A percentile compares a stretch with the other conserved stretches of the same genome.
Evolutionary conservation across 306 rosid species (phyloP).

Genomic region (Adenanthera pavonina): DNA sequence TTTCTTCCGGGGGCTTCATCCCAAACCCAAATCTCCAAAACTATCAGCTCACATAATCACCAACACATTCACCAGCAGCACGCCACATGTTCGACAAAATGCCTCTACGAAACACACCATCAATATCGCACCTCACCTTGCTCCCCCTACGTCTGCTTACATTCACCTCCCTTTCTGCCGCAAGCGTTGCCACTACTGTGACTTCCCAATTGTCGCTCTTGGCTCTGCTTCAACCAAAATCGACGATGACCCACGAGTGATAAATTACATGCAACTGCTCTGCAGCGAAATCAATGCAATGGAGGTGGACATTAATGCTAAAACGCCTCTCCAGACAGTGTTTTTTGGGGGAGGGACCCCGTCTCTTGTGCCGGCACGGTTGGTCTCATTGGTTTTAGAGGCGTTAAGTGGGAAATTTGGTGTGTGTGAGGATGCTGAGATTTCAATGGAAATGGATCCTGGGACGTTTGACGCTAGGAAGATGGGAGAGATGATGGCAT

Average conservation of each 20-base stretch:
- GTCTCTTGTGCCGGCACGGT: conserved; percentile 80
- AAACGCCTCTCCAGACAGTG: conserved; percentile 74
- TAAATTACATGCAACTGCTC: conserved; percentile 64
- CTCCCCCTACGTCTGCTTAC: conserved; percentile 75
- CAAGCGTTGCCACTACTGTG: conserved; percentile 95
- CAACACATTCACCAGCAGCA: conserved; percentile 39
- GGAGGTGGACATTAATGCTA: conserved; percentile 31
- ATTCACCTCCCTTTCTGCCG: conserved; percentile 96
- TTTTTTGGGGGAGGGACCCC: conserved; percentile 96
- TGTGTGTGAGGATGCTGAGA: conserved; percentile 62
- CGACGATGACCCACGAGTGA: conserved; percentile 74
- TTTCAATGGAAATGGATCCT: conserved; percentile 97
- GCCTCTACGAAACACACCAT: conserved; percentile 45
- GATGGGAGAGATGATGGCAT: conserved; percentile 56
- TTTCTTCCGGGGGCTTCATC: conserved; percentile 50
- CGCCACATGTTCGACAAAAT: conserved; percentile 73
- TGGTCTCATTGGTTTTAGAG: conserved; percentile 66
- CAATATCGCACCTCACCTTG: neutral
- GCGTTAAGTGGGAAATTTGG: conserved; percentile 63
- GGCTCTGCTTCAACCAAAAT: conserved; percentile 65
- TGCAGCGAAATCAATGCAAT: conserved; percentile 84
- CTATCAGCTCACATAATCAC: neutral
- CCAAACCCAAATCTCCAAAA: conserved; percentile 46
- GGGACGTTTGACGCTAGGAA: conserved; percentile 83
- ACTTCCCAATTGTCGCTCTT: conserved; percentile 91